Evolutionary conservation across 345 rosid species (phyloP).

Genomic region (Eucalyptus coolabah): DNA sequence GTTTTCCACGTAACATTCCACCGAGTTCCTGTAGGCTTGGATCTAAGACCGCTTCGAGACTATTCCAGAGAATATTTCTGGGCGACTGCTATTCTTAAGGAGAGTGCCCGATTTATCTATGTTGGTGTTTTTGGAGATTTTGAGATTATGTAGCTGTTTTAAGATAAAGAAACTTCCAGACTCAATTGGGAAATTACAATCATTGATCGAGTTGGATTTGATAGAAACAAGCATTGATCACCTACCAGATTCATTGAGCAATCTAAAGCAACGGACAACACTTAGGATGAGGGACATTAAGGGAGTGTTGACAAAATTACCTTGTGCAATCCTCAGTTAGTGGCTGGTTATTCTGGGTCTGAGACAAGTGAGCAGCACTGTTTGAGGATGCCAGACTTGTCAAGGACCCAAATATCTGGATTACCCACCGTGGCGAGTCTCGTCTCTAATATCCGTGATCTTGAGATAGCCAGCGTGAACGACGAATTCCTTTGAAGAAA

Average conservation of each 20-base stretch:
- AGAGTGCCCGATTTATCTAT: background rate
- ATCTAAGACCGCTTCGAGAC: too few species aligned
- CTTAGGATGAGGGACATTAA: background rate
- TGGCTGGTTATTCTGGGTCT: too few species aligned
- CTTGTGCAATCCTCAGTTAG: background rate
- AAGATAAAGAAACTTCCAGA: background rate
- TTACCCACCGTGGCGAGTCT: background rate
- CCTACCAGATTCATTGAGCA: background rate
- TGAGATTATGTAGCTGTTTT: accelerated
- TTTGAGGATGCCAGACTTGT: background rate
- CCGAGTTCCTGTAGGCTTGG: too few species aligned
- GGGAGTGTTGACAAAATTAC: background rate
- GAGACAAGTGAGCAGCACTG: too few species aligned
- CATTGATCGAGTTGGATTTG: background rate
- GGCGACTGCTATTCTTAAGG: background rate
- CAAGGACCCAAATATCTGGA: accelerated
- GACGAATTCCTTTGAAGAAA: background rate
- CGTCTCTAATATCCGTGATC: background rate
- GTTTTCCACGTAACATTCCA: too few species aligned
- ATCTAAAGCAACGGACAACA: background rate
- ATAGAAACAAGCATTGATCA: background rate
- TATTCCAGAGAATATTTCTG: too few species aligned
- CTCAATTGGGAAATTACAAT: background rate
- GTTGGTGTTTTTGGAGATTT: background rate
- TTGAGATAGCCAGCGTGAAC: background rate